Evolutionary conservation across 352 stramenopile species (phyloP).

Genomic region (Pythium brachiatum): DNA sequence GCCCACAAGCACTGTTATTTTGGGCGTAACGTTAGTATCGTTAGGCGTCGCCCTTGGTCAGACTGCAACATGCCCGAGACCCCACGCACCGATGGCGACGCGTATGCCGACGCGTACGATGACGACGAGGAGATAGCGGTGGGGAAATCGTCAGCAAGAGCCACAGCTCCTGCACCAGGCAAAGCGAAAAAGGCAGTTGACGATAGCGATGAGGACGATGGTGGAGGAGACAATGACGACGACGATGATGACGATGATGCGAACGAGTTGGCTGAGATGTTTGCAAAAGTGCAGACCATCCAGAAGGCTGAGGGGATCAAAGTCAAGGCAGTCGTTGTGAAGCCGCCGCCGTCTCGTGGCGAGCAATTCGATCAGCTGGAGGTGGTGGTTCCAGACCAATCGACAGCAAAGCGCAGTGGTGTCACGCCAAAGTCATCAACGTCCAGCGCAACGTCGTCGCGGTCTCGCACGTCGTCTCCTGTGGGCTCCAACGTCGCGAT

Average conservation of each 20-base stretch:
- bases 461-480: conserved; percentile 12
- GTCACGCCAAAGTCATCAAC: neutral
- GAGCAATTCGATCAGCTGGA: conserved; percentile 16
- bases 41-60: neutral
- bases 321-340: conserved; percentile 11
- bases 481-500: conserved; percentile 2
- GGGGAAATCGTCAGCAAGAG: neutral
- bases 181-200: neutral
- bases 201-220: neutral
- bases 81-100: neutral
- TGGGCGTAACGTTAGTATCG: conserved; percentile 3
- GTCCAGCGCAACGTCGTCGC: conserved; percentile 8
- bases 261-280: conserved; percentile 65
- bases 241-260: conserved; percentile 44
- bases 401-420: conserved; percentile 15
- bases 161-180: neutral
- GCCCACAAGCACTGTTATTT: neutral
- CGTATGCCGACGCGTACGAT: conserved; percentile 23
- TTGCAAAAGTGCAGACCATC: conserved; percentile 71
- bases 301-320: conserved; percentile 41
- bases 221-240: conserved; percentile 24
- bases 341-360: conserved; percentile 9
- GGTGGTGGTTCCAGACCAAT: conserved; percentile 9
- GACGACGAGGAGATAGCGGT: conserved; percentile 34
- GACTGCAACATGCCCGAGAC: conserved; percentile 5